A percentile compares a stretch with the other conserved stretches of the same genome.
phyloP scores from a whole-genome alignment of 2,329 filamentous ascomycete genomes.

The Ophiostoma fasciatum region DNA sequence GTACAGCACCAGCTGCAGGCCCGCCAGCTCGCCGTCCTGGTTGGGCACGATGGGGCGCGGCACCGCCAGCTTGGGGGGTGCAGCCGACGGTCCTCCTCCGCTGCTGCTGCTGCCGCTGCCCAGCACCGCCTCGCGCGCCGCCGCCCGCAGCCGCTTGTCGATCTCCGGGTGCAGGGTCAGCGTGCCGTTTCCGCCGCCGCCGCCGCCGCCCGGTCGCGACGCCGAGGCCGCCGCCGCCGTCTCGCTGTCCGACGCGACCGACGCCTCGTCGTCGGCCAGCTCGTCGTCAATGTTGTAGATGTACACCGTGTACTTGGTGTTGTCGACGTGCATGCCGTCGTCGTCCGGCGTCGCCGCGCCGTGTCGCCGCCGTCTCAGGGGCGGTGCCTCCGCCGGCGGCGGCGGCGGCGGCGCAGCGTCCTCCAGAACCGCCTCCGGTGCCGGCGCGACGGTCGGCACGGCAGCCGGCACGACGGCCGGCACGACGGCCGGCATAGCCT shows the following conservation, averaged over 20 bases:
- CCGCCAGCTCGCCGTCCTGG: constrained; percentile 37
- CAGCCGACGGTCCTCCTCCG: too few relatives aligned
- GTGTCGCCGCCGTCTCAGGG: background rate
- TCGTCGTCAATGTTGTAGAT: constrained; percentile 85
- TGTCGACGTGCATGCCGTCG: constrained; percentile 71
- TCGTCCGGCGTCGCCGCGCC: constrained; percentile 15
- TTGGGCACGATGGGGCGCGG: constrained; percentile 41
- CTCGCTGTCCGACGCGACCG: constrained; percentile 13
- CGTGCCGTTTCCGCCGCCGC: constrained; percentile 22
- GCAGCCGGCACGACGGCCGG: background rate
- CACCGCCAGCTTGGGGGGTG: constrained; percentile 2
- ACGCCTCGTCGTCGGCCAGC: constrained; percentile 46
- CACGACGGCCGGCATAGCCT: too few relatives aligned
- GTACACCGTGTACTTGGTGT: constrained; percentile 76
- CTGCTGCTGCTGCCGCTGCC: constrained; percentile 38
- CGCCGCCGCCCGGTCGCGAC: too few relatives aligned
- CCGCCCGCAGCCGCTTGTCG: constrained; percentile 57
- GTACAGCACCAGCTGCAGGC: constrained; percentile 73
- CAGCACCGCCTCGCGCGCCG: constrained; percentile 3
- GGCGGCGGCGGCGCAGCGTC: background rate
- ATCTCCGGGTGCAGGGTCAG: constrained; percentile 77
- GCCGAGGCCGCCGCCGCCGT: too few relatives aligned
- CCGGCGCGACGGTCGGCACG: background rate
- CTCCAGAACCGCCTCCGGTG: background rate
- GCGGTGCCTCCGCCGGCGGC: background rate